Conservation (phyloP, 495 filamentous ascomycete genomes). For the Aspergillus olivimuriae region DNA sequence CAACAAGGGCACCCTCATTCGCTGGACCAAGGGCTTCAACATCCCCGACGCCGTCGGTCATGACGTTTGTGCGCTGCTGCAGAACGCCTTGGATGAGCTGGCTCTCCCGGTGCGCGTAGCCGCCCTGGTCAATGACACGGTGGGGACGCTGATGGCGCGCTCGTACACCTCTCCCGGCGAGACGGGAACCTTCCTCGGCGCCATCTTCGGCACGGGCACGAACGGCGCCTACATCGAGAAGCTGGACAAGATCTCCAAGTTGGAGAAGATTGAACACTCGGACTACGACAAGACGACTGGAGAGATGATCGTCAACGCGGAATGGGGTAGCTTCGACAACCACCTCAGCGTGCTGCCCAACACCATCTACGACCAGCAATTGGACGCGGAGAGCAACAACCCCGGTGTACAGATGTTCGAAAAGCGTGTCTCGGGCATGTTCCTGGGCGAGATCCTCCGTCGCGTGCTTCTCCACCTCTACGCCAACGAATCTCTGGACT, state of each 20-base stretch:
- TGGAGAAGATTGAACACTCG: conserved; percentile 36
- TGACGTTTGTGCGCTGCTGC: conserved; percentile 87
- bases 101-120: conserved; percentile 85
- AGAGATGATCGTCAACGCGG: conserved; percentile 95
- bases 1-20: conserved; percentile 84
- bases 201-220: conserved; percentile 88
- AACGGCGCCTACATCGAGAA: conserved; percentile 84
- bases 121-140: conserved; percentile 94
- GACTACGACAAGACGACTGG: conserved; percentile 78
- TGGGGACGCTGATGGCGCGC: conserved; percentile 94
- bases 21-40: conserved; percentile 98
- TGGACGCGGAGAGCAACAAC: conserved; percentile 80
- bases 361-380: conserved; percentile 71
- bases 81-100: conserved; percentile 84
- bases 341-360: conserved; percentile 76
- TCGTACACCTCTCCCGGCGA: conserved; percentile 91
- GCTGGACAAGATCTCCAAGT: conserved; percentile 42
- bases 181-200: conserved; percentile 78
- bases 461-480: conserved; percentile 63
- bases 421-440: conserved; percentile 97
- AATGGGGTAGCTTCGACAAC: conserved; percentile 99
- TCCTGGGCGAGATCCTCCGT: conserved; percentile 89
- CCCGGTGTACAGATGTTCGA: conserved; percentile 98
- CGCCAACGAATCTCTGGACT: conserved; percentile 58
- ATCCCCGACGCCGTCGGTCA: conserved; percentile 88